phyloP scores from a whole-genome alignment of 2,329 filamentous ascomycete genomes.

The Claviceps sp. region DNA sequence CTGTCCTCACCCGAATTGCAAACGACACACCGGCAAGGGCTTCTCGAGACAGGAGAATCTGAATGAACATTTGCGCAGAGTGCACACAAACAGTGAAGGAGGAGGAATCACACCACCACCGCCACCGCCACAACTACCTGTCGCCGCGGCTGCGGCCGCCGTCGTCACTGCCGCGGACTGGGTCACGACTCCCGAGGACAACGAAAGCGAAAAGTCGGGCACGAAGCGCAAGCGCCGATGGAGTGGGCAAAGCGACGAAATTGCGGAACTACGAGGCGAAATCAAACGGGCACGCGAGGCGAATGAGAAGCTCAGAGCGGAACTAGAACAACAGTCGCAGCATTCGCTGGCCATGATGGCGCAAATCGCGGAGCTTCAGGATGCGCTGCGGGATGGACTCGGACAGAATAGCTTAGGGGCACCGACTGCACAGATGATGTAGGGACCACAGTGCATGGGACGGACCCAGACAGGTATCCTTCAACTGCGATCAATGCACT shows the following conservation, averaged over 20 bases:
- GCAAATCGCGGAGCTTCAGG: slow-evolving; percentile 33
- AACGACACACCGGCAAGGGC: slow-evolving; percentile 73
- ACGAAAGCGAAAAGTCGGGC: slow-evolving; percentile 31
- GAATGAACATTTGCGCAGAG: slow-evolving; percentile 80
- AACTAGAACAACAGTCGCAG: slow-evolving; percentile 35
- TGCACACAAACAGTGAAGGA: slow-evolving; percentile 49
- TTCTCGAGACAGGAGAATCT: slow-evolving; percentile 92
- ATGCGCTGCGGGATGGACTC: slow-evolving; percentile 25
- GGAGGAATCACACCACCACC: slow-evolving; percentile 16
- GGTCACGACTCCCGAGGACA: slow-evolving; percentile 29
- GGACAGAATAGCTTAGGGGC: slow-evolving; percentile 19
- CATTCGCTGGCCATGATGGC: slow-evolving; percentile 34
- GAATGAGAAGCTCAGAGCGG: slow-evolving; percentile 43
- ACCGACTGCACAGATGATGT: slow-evolving; percentile 29
- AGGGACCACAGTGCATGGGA: slow-evolving; percentile 5
- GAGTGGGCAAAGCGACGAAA: slow-evolving; percentile 27
- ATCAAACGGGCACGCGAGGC: slow-evolving; percentile 54
- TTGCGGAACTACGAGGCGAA: slow-evolving; percentile 48
- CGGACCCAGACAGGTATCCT: neutral
- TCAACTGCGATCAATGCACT: neutral
- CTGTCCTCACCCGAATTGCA: slow-evolving; percentile 79
- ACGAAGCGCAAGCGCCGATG: slow-evolving; percentile 34
- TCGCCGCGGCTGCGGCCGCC: neutral
- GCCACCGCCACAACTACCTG: slow-evolving; percentile 6
- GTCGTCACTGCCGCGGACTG: slow-evolving; percentile 13